These are phyloP conservation scores for Corylus heterophylla DNA, from an alignment of 306 rosid species.

Conservation along the genomic window DNA sequence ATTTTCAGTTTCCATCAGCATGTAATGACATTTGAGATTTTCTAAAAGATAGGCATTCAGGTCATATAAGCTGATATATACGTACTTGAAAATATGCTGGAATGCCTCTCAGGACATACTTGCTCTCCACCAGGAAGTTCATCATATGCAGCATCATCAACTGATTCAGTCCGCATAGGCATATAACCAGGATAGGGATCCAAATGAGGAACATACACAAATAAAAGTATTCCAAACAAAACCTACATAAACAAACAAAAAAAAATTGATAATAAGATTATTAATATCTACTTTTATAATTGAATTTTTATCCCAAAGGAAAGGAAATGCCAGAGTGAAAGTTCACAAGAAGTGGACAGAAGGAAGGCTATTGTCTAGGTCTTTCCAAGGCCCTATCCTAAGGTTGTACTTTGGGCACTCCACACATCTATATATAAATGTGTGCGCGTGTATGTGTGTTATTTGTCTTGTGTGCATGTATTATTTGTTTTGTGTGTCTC, in stretches of 20 bases:
- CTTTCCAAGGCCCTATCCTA: not conserved
- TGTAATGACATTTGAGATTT: conserved; percentile 10
- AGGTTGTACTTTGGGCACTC: not conserved
- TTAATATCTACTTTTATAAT: not conserved
- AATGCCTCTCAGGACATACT: conserved; percentile 79
- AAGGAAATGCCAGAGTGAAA: not conserved
- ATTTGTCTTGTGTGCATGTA: not conserved
- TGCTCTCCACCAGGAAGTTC: conserved; percentile 86
- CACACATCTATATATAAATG: not conserved
- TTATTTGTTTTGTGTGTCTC: not conserved
- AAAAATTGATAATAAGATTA: conserved; percentile 15
- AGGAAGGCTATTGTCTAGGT: not conserved
- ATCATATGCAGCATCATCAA: conserved; percentile 66
- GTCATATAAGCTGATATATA: conserved; percentile 22
- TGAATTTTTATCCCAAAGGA: not conserved
- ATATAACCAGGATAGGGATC: conserved; percentile 86
- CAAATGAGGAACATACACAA: conserved; percentile 69
- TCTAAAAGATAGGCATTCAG: conserved; percentile 5
- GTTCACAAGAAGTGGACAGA: not conserved
- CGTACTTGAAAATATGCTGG: conserved; percentile 73
- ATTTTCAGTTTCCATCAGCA: conserved; percentile 7
- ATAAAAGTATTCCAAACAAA: conserved; percentile 78
- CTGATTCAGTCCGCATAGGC: conserved; percentile 57
- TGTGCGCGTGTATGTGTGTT: not conserved
- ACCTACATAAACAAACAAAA: conserved; percentile 58